Base-by-base conservation (phyloP, 116 monocot genomes). In the Trichopus zeylanicus region DNA sequence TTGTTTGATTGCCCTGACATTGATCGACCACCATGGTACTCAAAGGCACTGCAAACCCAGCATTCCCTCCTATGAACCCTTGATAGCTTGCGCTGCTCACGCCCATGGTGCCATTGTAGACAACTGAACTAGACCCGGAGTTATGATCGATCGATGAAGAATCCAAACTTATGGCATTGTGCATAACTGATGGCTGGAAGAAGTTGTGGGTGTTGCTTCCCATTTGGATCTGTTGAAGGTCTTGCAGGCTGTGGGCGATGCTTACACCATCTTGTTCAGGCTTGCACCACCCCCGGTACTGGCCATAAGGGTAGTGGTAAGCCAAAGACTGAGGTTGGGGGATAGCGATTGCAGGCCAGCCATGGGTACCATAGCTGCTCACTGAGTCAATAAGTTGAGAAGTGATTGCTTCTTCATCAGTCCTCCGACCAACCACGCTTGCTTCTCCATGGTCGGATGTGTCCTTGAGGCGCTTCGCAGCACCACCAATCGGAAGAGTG, bases 401-500 rank as follows among this genome's bases (percentile, higher is more conserved):
- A 35, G 63, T 67, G 34, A 48, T 51, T 62, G 29, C 48, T 4
- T 59, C 66, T 29, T 29, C 56, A 32, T 66, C 71, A 3, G 62
- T 58, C 30, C 73, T 53, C 21, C 73, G 75, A 0, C 75, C 78
- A 29, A 65, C 75, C 4, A 74, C 65, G 26, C 62, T 53, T 1
- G 69, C 51, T 13, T 85, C 85, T 7, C 69, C 16, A 53, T 74
- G 70, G n/a, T 81, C 83, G 0, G 82, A 60, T 0, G 61, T 78
- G 2, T 94, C 94, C 58, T 85, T 85, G 31, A 86, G 67, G 7
- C 94, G 83, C 76, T 86, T 94, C 3, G 89, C 89, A 1, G 83
- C 83, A 4, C 78, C 81, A 9, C 88, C 88, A 28, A 93, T 80
- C 24, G 93, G 93, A 3, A 93, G 85, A 0, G 81, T 75, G 72